These are phyloP conservation scores for Senna siamea DNA, from an alignment of 306 rosid species.

Conservation along the genomic window DNA sequence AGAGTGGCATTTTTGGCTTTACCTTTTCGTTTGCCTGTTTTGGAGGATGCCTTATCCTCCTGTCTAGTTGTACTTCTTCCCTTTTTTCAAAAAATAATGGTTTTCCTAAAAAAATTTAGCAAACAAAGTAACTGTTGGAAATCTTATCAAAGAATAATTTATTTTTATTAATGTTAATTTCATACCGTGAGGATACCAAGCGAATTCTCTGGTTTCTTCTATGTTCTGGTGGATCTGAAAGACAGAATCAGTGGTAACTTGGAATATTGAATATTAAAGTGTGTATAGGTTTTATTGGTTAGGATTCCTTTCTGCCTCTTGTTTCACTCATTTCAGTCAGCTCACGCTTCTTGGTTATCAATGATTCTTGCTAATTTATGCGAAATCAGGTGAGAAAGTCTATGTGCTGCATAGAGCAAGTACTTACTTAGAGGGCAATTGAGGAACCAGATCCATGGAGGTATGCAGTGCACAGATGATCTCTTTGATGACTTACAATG, in stretches of 20 bases:
- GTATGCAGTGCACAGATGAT: conserved; percentile 59
- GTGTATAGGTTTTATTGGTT: not conserved
- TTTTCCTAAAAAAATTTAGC: not conserved
- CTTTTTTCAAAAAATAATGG: too few species aligned
- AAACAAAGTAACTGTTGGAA: not conserved
- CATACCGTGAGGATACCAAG: not conserved
- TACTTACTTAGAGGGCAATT: conserved; percentile 63
- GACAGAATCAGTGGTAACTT: not conserved
- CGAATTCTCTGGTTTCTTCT: not conserved
- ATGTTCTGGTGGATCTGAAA: not conserved
- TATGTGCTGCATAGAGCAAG: conserved; percentile 71
- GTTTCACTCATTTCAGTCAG: too few species aligned
- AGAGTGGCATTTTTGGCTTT: too few species aligned
- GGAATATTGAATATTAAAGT: not conserved
- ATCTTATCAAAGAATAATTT: not conserved
- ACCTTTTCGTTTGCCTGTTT: too few species aligned
- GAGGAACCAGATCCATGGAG: conserved; percentile 68
- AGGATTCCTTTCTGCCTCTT: too few species aligned
- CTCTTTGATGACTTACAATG: conserved; percentile 42
- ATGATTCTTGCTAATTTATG: conserved; percentile 4
- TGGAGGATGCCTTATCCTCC: too few species aligned
- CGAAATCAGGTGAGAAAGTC: conserved; percentile 66
- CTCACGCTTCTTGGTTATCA: not conserved
- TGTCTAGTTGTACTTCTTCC: too few species aligned
- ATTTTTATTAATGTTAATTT: not conserved